A percentile compares a stretch with the other conserved stretches of the same genome.
Evolutionary conservation across 1,284 basidiomycete genomes (phyloP).

Genomic region (Chiua sp.): DNA sequence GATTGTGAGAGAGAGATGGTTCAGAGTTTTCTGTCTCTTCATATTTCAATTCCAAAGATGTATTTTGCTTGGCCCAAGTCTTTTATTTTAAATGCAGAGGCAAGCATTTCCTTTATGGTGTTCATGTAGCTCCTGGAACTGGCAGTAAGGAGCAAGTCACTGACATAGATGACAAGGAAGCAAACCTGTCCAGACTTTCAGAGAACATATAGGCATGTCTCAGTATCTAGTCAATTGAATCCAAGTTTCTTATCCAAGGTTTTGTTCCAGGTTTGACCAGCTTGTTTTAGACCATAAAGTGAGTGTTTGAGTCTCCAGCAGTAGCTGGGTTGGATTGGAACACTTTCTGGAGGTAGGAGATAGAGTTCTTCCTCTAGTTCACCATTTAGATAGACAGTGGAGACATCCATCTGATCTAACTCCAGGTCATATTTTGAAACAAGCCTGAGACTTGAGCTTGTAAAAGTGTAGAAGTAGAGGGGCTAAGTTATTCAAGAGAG

Average conservation of each 20-base stretch:
- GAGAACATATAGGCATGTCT: too few species aligned
- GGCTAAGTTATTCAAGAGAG: too few species aligned
- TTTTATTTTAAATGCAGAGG: too few species aligned
- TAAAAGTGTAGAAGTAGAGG: too few species aligned
- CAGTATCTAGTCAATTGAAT: not conserved
- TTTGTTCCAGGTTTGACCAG: constrained; percentile 1
- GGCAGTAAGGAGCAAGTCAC: too few species aligned
- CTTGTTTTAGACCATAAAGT: constrained; percentile 7
- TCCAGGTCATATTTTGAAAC: not conserved
- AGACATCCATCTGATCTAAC: constrained; percentile 1
- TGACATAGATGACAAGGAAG: too few species aligned
- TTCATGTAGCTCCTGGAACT: too few species aligned
- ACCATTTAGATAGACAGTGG: not conserved
- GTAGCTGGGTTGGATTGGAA: not conserved
- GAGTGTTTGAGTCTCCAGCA: constrained; percentile 1
- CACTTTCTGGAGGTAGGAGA: not conserved
- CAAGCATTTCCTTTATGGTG: too few species aligned
- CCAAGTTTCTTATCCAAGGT: constrained; percentile 3
- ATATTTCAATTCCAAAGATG: too few species aligned
- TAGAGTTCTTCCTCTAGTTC: not conserved
- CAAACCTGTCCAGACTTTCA: too few species aligned
- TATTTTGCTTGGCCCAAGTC: too few species aligned
- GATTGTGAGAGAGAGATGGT: not conserved
- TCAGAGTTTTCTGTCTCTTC: not conserved
- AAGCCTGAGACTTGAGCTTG: too few species aligned